Conservation (phyloP, 805 yeast genomes). For the Saturnispora kantuleensis region DNA sequence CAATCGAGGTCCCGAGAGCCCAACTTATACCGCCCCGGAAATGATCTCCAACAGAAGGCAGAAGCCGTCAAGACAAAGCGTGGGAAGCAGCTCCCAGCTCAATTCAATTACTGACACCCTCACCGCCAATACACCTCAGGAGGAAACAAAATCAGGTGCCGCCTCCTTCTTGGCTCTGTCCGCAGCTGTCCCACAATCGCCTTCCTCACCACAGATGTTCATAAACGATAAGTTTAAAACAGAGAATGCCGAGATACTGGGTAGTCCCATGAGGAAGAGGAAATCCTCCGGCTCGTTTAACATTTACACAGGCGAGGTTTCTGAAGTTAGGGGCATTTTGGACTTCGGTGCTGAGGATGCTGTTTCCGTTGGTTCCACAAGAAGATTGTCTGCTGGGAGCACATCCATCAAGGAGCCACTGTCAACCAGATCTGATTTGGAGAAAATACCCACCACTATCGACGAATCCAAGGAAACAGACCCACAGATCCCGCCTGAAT, state of each 20-base stretch:
- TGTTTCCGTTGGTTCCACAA: too few species aligned
- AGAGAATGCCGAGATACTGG: background rate
- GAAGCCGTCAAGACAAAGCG: conserved; percentile 3
- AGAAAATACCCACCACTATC: conserved; percentile 2
- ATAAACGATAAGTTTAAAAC: conserved; percentile 17
- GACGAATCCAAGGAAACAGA: background rate
- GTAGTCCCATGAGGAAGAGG: conserved; percentile 1
- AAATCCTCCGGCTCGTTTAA: conserved; percentile 5
- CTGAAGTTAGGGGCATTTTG: conserved; percentile 4
- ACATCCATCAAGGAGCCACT: too few species aligned
- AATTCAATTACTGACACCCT: background rate
- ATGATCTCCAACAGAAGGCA: conserved; percentile 53
- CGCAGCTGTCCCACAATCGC: conserved; percentile 8
- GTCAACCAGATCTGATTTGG: background rate
- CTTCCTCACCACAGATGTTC: conserved; percentile 19
- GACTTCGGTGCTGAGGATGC: background rate
- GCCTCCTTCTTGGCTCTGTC: too few species aligned
- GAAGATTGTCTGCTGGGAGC: too few species aligned
- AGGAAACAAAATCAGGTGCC: too few species aligned
- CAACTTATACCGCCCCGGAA: conserved; percentile 39
- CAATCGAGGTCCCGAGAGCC: conserved; percentile 6
- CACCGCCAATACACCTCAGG: too few species aligned
- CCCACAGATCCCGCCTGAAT: background rate
- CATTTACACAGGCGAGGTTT: conserved; percentile 6
- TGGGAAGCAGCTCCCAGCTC: background rate